Evolutionary conservation across 805 yeast genomes (phyloP).

Genomic region (Ogataea paraovalis): DNA sequence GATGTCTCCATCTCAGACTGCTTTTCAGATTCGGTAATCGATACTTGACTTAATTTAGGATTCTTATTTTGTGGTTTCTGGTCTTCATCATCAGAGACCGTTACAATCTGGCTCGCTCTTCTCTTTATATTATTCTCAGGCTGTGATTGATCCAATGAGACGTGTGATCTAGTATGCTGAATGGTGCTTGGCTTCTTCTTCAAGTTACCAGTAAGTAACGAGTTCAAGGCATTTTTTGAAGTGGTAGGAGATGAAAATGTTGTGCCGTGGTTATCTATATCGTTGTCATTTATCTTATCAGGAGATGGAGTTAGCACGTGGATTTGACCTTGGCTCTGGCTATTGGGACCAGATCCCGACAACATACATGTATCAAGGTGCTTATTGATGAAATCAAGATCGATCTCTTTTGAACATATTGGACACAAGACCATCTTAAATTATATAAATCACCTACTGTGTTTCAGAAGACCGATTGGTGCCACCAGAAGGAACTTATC

Average conservation of each 20-base stretch:
- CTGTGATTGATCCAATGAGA: neutral
- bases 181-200: slow-evolving; percentile 13
- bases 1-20: slow-evolving; percentile 4
- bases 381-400: slow-evolving; percentile 27
- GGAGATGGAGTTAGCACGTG: neutral
- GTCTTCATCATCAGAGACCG: neutral
- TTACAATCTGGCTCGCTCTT: neutral
- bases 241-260: neutral
- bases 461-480: neutral
- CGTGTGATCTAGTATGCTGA: slow-evolving; percentile 3
- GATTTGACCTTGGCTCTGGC: neutral
- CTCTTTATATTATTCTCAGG: neutral
- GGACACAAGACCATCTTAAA: slow-evolving; percentile 33
- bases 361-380: slow-evolving; percentile 33
- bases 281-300: slow-evolving; percentile 3
- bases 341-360: neutral
- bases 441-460: neutral
- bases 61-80: slow-evolving; percentile 4
- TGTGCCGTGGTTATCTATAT: neutral
- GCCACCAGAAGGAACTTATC: no score
- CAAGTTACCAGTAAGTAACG: slow-evolving; percentile 14
- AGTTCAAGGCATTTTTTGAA: slow-evolving; percentile 9
- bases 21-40: neutral
- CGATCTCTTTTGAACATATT: slow-evolving; percentile 28
- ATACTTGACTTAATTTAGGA: slow-evolving; percentile 2